Percentiles rank a stretch among this genome's conserved stretches.
These are phyloP conservation scores for Chlamydomonas applanata DNA, from an alignment of 139 green algal species.

Conservation along the genomic window DNA sequence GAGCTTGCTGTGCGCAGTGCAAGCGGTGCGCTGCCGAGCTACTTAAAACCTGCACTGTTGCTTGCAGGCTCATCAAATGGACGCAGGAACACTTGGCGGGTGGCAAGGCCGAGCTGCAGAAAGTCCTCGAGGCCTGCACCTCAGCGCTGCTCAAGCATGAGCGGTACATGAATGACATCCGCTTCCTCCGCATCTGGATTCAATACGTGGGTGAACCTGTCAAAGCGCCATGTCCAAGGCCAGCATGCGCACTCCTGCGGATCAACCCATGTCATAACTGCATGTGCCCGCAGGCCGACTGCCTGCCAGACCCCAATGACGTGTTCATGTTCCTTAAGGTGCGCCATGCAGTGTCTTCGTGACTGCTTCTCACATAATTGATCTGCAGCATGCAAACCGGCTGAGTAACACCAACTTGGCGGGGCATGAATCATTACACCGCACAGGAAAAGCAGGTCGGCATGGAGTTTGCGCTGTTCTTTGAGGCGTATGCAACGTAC, in stretches of 20 bases:
- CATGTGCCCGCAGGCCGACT: constrained; percentile 67
- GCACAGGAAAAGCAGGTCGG: constrained; percentile 73
- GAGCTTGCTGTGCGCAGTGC: background rate
- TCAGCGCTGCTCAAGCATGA: constrained; percentile 52
- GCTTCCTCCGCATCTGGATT: constrained; percentile 92
- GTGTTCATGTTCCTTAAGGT: constrained; percentile 84
- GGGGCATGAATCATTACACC: too few species aligned
- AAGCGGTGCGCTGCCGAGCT: too few species aligned
- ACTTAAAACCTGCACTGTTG: too few species aligned
- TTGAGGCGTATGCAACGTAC: constrained; percentile 83
- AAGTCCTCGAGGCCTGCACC: constrained; percentile 84
- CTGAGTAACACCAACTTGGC: too few species aligned
- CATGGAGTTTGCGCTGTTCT: constrained; percentile 79
- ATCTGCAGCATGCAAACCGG: too few species aligned
- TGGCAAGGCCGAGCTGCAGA: constrained; percentile 77
- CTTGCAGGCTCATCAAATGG: constrained; percentile 86
- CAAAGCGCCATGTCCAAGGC: background rate
- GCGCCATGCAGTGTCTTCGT: background rate
- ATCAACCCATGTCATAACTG: background rate
- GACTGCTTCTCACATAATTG: too few species aligned
- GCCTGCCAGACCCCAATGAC: constrained; percentile 77
- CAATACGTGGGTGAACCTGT: constrained; percentile 76
- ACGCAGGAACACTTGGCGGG: constrained; percentile 65
- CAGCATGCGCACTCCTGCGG: background rate
- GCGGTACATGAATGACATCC: constrained; percentile 77